A percentile compares a stretch with the other conserved stretches of the same genome.
phyloP scores from a whole-genome alignment of 2,329 filamentous ascomycete genomes.

The Daldinia eschscholtzii region DNA sequence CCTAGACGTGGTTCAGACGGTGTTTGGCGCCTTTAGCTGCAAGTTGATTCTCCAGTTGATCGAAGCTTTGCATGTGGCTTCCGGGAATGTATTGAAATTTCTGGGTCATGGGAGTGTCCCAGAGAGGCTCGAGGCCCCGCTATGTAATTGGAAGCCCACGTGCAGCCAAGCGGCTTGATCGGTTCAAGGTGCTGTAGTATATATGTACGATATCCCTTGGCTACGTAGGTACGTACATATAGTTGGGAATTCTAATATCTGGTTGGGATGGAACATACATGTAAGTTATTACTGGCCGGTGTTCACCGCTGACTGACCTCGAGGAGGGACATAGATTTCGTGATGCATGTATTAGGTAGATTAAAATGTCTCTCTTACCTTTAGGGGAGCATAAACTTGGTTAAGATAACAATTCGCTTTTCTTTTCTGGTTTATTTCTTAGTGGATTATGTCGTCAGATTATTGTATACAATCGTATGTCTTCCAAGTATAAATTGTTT shows the following conservation, averaged over 20 bases:
- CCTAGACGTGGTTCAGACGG: too few species aligned
- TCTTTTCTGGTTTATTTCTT: background rate
- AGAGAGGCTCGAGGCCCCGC: constrained; percentile 17
- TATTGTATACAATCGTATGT: background rate
- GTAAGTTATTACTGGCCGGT: background rate
- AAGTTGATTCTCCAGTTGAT: background rate
- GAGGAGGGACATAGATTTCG: constrained; percentile 10
- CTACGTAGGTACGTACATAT: background rate
- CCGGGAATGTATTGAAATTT: constrained; percentile 17
- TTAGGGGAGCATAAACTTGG: background rate
- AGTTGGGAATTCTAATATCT: background rate
- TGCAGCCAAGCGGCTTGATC: constrained; percentile 28
- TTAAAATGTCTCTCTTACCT: constrained; percentile 4
- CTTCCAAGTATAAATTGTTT: background rate
- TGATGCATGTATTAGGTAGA: background rate
- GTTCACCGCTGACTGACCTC: constrained; percentile 29
- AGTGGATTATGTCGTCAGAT: background rate
- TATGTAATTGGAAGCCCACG: constrained; percentile 40
- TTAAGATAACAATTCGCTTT: background rate
- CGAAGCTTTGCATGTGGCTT: constrained; percentile 9
- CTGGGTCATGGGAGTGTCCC: background rate
- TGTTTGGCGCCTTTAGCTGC: background rate
- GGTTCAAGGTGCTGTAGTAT: constrained; percentile 16
- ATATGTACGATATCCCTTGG: background rate
- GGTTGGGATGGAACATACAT: background rate